A percentile compares a stretch with the other conserved stretches of the same genome.
Evolutionary conservation across 2,329 filamentous ascomycete species (phyloP).

Genomic region (Corinectria fuckeliana): DNA sequence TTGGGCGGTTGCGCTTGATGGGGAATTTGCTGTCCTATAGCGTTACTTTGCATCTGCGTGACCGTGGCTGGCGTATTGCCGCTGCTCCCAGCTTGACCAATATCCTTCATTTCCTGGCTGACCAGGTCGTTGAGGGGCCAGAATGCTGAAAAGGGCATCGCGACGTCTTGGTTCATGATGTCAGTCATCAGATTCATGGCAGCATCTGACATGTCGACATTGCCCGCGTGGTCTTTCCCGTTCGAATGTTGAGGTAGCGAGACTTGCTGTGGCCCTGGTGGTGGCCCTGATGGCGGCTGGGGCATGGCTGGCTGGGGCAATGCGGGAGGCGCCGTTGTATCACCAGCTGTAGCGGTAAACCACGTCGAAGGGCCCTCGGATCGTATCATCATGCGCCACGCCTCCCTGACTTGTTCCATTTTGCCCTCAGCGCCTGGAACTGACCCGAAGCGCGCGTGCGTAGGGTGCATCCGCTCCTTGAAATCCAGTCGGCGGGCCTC

Average conservation of each 20-base stretch:
- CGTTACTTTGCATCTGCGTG: slow-evolving; percentile 21
- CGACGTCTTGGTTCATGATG: slow-evolving; percentile 21
- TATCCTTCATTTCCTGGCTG: slow-evolving; percentile 28
- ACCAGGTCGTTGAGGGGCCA: slow-evolving; percentile 35
- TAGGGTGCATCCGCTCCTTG: slow-evolving; percentile 53
- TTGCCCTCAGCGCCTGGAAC: slow-evolving; percentile 54
- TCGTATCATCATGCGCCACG: slow-evolving; percentile 59
- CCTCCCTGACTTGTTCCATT: slow-evolving; percentile 54
- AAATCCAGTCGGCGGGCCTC: slow-evolving; percentile 58
- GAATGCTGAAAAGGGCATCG: slow-evolving; percentile 26
- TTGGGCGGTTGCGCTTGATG: slow-evolving; percentile 33
- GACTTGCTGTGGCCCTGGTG: slow-evolving; percentile 6
- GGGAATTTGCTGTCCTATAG: slow-evolving; percentile 19
- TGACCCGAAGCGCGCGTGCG: slow-evolving; percentile 55
- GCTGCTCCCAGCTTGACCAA: not conserved
- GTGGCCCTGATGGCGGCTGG: not conserved
- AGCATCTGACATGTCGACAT: slow-evolving; percentile 38
- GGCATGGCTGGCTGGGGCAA: not conserved
- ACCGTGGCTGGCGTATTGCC: not conserved
- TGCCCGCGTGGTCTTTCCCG: slow-evolving; percentile 20
- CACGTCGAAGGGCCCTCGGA: slow-evolving; percentile 35
- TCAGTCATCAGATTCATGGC: slow-evolving; percentile 40
- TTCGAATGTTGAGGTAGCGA: slow-evolving; percentile 29
- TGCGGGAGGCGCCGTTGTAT: slow-evolving; percentile 10
- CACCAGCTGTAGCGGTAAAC: slow-evolving; percentile 19